Percentiles rank a stretch among this genome's conserved stretches.
phyloP scores from a whole-genome alignment of 2,329 filamentous ascomycete species.

The Colletotrichum chrysophilum region DNA sequence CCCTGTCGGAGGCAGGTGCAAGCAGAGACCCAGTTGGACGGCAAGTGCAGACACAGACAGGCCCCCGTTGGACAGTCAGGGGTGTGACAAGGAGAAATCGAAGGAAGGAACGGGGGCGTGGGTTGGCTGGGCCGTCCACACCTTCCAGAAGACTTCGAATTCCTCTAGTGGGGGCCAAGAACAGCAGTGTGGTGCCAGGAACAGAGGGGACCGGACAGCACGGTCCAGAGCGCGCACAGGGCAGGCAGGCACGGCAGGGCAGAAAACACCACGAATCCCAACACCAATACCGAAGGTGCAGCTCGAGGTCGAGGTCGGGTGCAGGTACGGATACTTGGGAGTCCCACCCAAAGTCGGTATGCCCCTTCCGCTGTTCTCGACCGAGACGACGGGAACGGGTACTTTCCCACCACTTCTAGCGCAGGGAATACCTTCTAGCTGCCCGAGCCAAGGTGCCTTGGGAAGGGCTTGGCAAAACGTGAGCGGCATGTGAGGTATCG shows the following conservation, averaged over 20 bases:
- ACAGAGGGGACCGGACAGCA: background rate
- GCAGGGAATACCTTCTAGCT: background rate
- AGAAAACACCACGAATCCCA: background rate
- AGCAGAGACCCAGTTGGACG: slow-evolving; percentile 10
- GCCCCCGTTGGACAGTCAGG: background rate
- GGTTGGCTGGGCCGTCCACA: background rate
- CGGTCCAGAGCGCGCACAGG: background rate
- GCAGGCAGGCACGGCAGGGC: background rate
- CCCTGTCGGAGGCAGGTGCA: background rate
- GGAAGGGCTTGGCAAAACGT: background rate
- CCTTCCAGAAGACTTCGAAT: slow-evolving; percentile 19
- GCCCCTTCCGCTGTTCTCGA: background rate
- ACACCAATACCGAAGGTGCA: background rate
- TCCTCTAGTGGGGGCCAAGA: background rate
- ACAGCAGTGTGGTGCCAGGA: background rate
- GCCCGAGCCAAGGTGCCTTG: background rate
- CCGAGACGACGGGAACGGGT: background rate
- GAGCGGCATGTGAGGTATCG: slow-evolving; percentile 1
- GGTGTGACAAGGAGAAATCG: background rate
- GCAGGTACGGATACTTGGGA: background rate
- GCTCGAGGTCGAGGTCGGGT: background rate
- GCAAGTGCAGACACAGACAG: background rate
- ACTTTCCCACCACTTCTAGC: background rate
- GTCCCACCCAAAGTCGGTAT: background rate
- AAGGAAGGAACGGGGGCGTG: background rate